Evolutionary conservation across 371 early-diverging fungal genomes (phyloP).

Genomic region (Massospora cicadina): DNA sequence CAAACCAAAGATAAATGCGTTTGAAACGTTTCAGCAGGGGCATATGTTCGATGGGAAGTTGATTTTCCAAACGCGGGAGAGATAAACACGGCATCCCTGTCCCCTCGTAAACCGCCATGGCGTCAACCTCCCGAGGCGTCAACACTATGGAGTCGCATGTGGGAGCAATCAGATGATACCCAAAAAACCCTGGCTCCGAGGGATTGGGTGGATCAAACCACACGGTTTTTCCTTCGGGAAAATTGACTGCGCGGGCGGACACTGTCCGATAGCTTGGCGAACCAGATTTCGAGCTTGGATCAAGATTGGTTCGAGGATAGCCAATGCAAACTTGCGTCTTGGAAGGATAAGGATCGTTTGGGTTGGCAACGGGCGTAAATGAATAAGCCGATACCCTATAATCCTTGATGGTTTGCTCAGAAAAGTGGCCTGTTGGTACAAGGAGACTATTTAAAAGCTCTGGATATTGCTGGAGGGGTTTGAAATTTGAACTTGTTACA

Average conservation of each 20-base stretch:
- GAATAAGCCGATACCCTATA: slow-evolving; percentile 1
- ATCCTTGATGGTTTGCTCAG: slow-evolving; percentile 1
- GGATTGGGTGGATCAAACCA: slow-evolving; percentile 8
- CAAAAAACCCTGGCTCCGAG: slow-evolving; percentile 32
- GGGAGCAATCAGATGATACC: slow-evolving; percentile 26
- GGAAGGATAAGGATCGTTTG: not conserved
- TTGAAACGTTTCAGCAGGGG: slow-evolving; percentile 40
- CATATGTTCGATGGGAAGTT: slow-evolving; percentile 38
- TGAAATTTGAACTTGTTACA: not conserved
- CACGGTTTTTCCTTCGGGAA: not conserved
- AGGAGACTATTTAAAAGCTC: not conserved
- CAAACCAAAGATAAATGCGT: slow-evolving; percentile 47
- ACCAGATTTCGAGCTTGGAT: not conserved
- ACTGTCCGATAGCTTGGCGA: not conserved
- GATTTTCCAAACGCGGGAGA: slow-evolving; percentile 31
- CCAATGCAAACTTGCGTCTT: not conserved
- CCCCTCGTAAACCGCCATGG: slow-evolving; percentile 47
- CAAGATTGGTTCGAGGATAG: not conserved
- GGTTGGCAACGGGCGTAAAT: not conserved
- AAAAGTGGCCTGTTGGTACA: not conserved
- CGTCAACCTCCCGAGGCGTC: slow-evolving; percentile 41
- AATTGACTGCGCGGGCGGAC: not conserved
- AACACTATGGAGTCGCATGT: slow-evolving; percentile 27
- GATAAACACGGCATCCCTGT: slow-evolving; percentile 40
- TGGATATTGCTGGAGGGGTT: not conserved